Conservation (phyloP, 2,329 filamentous ascomycete genomes). For the Coleophoma crateriformis region DNA sequence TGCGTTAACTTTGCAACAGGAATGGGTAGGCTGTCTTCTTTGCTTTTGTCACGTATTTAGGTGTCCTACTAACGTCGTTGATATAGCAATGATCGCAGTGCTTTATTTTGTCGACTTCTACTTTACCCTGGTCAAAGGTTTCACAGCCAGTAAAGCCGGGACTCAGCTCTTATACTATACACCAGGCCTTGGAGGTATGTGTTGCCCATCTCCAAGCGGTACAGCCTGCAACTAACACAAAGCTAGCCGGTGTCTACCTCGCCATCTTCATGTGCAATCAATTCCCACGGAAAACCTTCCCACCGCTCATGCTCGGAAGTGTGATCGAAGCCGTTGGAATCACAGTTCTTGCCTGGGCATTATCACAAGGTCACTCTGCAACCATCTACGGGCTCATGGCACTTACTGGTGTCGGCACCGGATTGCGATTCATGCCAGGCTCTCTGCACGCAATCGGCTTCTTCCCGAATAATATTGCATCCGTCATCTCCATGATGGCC, state of each 20-base stretch:
- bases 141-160: slow-evolving; percentile 43
- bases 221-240: background rate
- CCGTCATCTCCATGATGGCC: slow-evolving; percentile 51
- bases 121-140: slow-evolving; percentile 55
- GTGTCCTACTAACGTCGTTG: background rate
- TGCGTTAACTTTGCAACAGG: slow-evolving; percentile 54
- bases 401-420: slow-evolving; percentile 53
- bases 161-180: slow-evolving; percentile 56
- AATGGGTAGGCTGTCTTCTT: slow-evolving; percentile 34
- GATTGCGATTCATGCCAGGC: slow-evolving; percentile 54
- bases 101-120: slow-evolving; percentile 66
- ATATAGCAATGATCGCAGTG: slow-evolving; percentile 28
- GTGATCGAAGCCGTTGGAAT: slow-evolving; percentile 51
- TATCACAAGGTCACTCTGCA: slow-evolving; percentile 38
- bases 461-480: slow-evolving; percentile 49
- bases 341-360: slow-evolving; percentile 49
- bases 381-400: slow-evolving; percentile 63
- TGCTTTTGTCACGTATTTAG: background rate
- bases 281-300: slow-evolving; percentile 56
- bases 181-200: slow-evolving; percentile 45
- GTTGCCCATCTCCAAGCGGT: background rate
- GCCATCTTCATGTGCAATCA: slow-evolving; percentile 54
- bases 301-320: slow-evolving; percentile 48
- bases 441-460: slow-evolving; percentile 55
- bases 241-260: slow-evolving; percentile 42